Conservation (phyloP, 2,329 filamentous ascomycete species). For the Dichotomopilus funicola region DNA sequence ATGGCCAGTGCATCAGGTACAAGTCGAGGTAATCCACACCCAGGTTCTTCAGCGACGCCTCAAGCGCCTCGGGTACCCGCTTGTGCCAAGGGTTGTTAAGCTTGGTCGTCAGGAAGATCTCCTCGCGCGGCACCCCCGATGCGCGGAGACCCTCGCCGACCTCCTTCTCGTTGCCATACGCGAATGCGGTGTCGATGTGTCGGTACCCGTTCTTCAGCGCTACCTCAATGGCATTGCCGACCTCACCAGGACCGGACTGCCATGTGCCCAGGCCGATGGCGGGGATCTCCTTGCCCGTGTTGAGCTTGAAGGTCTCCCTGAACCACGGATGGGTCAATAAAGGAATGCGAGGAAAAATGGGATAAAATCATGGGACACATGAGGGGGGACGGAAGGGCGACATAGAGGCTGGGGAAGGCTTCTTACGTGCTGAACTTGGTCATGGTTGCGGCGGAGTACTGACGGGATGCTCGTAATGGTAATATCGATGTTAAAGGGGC, state of each 20-base stretch:
- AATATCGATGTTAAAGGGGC: not conserved
- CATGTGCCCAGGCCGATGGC: slow-evolving; percentile 72
- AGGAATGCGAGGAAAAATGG: no score
- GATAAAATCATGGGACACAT: no score
- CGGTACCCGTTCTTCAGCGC: slow-evolving; percentile 64
- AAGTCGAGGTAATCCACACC: slow-evolving; percentile 62
- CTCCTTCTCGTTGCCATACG: slow-evolving; percentile 70
- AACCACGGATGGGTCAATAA: no score
- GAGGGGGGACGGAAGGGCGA: no score
- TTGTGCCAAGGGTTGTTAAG: slow-evolving; percentile 76
- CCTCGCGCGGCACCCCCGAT: slow-evolving; percentile 55
- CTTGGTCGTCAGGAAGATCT: slow-evolving; percentile 74
- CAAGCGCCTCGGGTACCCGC: slow-evolving; percentile 56
- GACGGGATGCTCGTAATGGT: no score
- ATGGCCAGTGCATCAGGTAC: slow-evolving; percentile 69
- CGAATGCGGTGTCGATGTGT: slow-evolving; percentile 70
- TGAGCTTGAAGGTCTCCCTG: slow-evolving; percentile 58
- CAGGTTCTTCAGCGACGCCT: slow-evolving; percentile 53
- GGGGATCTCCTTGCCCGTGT: slow-evolving; percentile 72
- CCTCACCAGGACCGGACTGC: slow-evolving; percentile 65
- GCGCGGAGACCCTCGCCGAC: slow-evolving; percentile 60
- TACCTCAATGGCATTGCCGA: slow-evolving; percentile 62
- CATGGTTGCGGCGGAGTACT: no score
- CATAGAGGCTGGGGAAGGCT: no score
- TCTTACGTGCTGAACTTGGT: no score